Base-by-base conservation (phyloP, 1,284 basidiomycete species). In the Ceratobasidium sp. region DNA sequence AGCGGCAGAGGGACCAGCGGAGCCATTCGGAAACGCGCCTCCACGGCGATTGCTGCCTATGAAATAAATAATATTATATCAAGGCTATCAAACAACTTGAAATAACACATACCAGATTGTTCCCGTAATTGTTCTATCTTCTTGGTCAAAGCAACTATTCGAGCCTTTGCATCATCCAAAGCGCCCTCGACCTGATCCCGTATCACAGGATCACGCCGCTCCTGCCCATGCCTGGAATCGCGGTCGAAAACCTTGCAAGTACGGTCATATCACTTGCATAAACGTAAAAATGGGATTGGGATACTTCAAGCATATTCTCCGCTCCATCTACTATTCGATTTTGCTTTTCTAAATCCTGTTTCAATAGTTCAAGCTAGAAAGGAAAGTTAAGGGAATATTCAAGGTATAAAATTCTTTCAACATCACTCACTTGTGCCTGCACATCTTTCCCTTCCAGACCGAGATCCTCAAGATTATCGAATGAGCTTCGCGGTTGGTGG, bases 271-370 rank as follows among this genome's bases (percentile, higher is more conserved):
- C 33, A 56, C 66, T 75, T 44, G 74, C 71, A 47, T 52, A 25
- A 19, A 16, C 53, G 25, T 16, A 70, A 39, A n/a, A 47, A 64
- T 19, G 21, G 56, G 19, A 42, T 90, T 88, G 59, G 81, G 81
- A 44, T 78, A 89, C 85, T 71, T 85, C 85, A 53, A 95, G 79
- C 62, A 95, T 81, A 71, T 89, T 91, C 78, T 92, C 90, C 0
- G 92, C 92, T 16, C 93, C 92, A 77, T 93, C 90, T 75, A 86
- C 90, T 74, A 94, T 91, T 69, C 88, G 84, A 71, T 84, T 85
- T 77, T 91, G 87, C 70, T 87, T 81, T 71, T 85, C 83, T 44
- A 93, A 82, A 76, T 86, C 84, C 70, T 81, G 82, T 53, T 83
- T 84, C 39, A 94, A 81, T n/a, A 82, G 79, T 52, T 85, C 84